Base-by-base conservation (phyloP, 108 stramenopile genomes). In the Fragilaria radians region DNA sequence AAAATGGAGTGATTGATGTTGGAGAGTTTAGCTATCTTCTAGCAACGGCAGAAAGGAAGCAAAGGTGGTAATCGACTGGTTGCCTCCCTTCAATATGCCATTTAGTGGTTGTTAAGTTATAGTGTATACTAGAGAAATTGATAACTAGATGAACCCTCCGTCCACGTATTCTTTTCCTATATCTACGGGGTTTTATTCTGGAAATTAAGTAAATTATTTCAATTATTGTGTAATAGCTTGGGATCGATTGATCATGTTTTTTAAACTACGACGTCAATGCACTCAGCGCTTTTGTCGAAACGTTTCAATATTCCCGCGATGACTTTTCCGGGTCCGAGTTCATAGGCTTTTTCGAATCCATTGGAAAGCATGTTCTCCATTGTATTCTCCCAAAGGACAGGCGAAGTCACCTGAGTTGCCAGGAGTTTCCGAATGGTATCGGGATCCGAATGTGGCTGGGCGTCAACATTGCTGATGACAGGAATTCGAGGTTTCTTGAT, bases 391-490 rank as follows among this genome's bases (percentile, higher is more conserved):
- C 93, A 98, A 48, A 89, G 85, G 2, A 98, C 97, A 25, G 97
- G 97, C 27, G 83, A 82, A 4, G 96, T 97, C 24, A 98, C 97
- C 72, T 98, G 96, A 51, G 93, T 94, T 49, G 95, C 90, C 69
- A 98, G 78, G 23, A 96, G 79, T 57, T 88, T 80, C 74, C 94
- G 96, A 73, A 97, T 98, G 31, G 82, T 85, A 9, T 68, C 89
- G n/a, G 96, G 95, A 62, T 94, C 93, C 0, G 87, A 91, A 71
- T 98, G 97, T 7, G 96, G 93, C 59, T 78, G 78, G 72, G 96
- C 97, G 76, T 98, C 95, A 19, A 98, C 97, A 64, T 98, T 98
- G 87, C 88, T 89, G 48, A 98, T 87, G 64, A 98, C 97, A 52
- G 97, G 97, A 60, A 98, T 98, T 26, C 93, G 83, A 33, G 91